Evolutionary conservation across 352 stramenopile species (phyloP), one percentile per base, ranked within the genome.

Genomic region (Globisporangium viniferum): DNA sequence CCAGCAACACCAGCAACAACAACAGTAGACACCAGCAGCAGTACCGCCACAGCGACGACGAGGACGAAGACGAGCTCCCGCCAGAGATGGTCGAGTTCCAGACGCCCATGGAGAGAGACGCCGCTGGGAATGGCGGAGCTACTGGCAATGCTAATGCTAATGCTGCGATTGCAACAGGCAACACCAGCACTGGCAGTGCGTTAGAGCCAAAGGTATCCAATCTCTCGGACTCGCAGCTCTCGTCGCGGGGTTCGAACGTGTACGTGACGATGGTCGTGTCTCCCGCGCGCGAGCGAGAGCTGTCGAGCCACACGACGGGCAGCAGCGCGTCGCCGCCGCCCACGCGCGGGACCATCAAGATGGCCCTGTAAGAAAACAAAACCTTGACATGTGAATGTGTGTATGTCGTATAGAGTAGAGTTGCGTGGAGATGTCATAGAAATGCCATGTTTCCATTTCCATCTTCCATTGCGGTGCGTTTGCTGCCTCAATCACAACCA

Each of bases 71-170:
- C 24, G 65, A 59, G 33, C 57, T 64, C 9, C 33, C 49, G 22
- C 57, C 46, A 5, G 57, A 70, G 48, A 66, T 70, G 65, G 65
- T 66, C 31, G 65, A 70, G 48, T 70, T 70, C 57, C 65, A 70
- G 46, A 70, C 65, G 9, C 65, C 65, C 0, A 22, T 70, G 15
- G 57, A 65, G 48, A 36, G 48, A 27, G 56, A 59, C n/a, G 5
- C 2, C 22, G 5, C 24, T 31, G 24, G 49, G 27, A 48, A 33
- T 10, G 10, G 36, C 10, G 41, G 41, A 20, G 18, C 41, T 49
- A 18, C 41, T 22, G 15, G 15, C 8, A 31, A 31, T 31, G 18
- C 41, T 48, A 3, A 12, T n/a, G 14, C 15, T 49, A 22, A n/a
- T 6, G 15, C 15, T n/a, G 15, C 41, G 2, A 6, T 1, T 9